phyloP scores from a whole-genome alignment of 495 filamentous ascomycete species.

The Aspergillus affinis region DNA sequence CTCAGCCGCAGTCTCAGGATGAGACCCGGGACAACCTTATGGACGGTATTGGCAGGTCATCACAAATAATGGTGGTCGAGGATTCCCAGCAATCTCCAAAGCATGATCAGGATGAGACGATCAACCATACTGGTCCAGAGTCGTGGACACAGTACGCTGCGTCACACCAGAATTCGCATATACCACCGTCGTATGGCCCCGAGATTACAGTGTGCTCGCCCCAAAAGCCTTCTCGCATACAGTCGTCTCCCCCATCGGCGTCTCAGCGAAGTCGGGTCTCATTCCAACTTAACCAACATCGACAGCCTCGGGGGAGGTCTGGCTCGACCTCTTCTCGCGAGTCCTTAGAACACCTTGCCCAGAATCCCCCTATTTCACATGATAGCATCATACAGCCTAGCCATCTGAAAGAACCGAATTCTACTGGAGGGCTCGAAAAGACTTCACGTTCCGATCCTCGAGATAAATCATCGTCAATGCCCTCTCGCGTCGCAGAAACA shows the following conservation, averaged over 20 bases:
- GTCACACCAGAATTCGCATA: conserved; percentile 10
- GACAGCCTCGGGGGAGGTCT: conserved; percentile 7
- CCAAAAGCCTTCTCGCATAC: conserved; percentile 22
- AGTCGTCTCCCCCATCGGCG: conserved; percentile 27
- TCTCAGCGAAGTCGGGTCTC: conserved; percentile 14
- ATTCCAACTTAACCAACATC: conserved; percentile 8
- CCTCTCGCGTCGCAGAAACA: conserved; percentile 42
- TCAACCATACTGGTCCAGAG: neutral
- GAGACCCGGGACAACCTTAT: conserved; percentile 12
- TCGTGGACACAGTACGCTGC: conserved; percentile 8
- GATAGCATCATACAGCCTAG: conserved; percentile 17
- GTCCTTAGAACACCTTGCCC: conserved; percentile 10
- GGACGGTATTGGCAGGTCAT: conserved; percentile 23
- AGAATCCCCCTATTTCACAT: conserved; percentile 11
- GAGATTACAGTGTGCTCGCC: conserved; percentile 31
- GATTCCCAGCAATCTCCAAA: conserved; percentile 51
- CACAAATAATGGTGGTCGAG: conserved; percentile 42
- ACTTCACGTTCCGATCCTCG: conserved; percentile 10
- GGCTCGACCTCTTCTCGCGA: conserved; percentile 10
- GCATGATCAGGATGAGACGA: conserved; percentile 9
- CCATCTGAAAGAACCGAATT: conserved; percentile 11
- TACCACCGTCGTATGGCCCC: conserved; percentile 21
- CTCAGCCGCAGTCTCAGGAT: conserved; percentile 6
- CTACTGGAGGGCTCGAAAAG: conserved; percentile 5
- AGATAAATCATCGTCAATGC: conserved; percentile 43